Percentiles rank a stretch among this genome's conserved stretches.
These are phyloP conservation scores for Anacardium occidentale DNA, from an alignment of 345 rosid species.

Conservation along the genomic window DNA sequence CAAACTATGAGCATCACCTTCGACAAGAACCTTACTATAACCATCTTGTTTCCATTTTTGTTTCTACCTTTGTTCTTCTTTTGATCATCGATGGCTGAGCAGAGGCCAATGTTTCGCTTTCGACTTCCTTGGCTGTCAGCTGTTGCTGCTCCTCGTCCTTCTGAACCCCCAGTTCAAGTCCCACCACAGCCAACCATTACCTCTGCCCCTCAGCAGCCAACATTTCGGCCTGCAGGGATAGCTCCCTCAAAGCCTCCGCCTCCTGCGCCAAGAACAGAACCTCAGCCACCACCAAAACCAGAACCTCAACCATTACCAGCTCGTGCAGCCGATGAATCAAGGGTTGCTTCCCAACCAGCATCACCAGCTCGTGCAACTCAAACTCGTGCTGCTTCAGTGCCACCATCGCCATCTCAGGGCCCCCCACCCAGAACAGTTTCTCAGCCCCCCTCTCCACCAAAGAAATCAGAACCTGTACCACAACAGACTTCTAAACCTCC, in stretches of 20 bases:
- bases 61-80: neutral
- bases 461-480: conserved; percentile 17
- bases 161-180: conserved; percentile 26
- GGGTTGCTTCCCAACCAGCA: conserved; percentile 18
- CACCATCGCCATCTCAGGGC: conserved; percentile 15
- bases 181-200: conserved; percentile 32
- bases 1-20: neutral
- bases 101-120: conserved; percentile 45
- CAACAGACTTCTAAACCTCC: conserved; percentile 24
- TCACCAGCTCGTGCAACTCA: conserved; percentile 19
- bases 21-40: neutral
- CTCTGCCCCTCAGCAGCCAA: conserved; percentile 33
- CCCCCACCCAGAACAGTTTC: conserved; percentile 26
- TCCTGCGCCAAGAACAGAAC: conserved; percentile 17
- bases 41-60: neutral
- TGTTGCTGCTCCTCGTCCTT: conserved; percentile 20
- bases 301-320: conserved; percentile 23
- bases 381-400: conserved; percentile 6
- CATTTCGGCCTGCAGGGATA: conserved; percentile 48
- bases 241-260: conserved; percentile 29
- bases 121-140: conserved; percentile 60
- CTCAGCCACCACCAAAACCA: conserved; percentile 23
- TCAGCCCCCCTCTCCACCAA: conserved; percentile 28
- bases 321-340: conserved; percentile 13
- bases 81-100: conserved; percentile 41